phyloP scores from a whole-genome alignment of 148 eudicot genomes.

The Euryodendron excelsum region DNA sequence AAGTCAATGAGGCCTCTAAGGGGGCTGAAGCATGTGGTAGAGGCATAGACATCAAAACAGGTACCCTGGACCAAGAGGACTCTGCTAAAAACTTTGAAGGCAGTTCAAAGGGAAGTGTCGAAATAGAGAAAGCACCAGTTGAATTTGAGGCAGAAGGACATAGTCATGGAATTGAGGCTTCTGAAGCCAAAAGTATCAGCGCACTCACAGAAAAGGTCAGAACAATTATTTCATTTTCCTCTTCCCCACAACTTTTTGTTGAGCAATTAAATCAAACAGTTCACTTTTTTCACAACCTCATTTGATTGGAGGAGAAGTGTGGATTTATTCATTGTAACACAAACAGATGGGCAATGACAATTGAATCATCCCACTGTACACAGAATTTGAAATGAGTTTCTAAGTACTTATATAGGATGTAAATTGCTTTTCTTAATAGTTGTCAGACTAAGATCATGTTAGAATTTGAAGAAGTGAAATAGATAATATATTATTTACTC shows the following conservation, averaged over 20 bases:
- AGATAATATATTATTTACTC: neutral
- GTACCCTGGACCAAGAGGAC: neutral
- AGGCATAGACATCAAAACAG: neutral
- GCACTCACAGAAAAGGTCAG: conserved; percentile 10
- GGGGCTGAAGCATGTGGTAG: neutral
- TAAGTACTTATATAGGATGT: neutral
- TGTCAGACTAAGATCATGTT: neutral
- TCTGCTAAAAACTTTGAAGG: neutral
- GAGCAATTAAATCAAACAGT: neutral
- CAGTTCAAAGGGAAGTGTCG: neutral
- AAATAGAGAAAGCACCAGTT: conserved; percentile 13
- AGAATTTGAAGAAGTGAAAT: neutral
- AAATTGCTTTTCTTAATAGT: neutral
- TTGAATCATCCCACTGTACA: neutral
- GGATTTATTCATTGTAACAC: neutral
- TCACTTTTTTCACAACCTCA: neutral
- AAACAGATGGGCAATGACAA: neutral
- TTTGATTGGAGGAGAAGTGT: neutral
- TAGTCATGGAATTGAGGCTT: conserved; percentile 2
- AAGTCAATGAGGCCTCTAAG: conserved; percentile 5
- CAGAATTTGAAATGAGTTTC: neutral
- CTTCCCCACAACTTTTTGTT: neutral
- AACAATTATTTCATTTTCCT: neutral
- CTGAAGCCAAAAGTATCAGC: neutral
- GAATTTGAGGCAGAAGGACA: conserved; percentile 10